These are phyloP conservation scores for Clavispora fructus DNA, from an alignment of 805 yeast genomes.

Conservation along the genomic window DNA sequence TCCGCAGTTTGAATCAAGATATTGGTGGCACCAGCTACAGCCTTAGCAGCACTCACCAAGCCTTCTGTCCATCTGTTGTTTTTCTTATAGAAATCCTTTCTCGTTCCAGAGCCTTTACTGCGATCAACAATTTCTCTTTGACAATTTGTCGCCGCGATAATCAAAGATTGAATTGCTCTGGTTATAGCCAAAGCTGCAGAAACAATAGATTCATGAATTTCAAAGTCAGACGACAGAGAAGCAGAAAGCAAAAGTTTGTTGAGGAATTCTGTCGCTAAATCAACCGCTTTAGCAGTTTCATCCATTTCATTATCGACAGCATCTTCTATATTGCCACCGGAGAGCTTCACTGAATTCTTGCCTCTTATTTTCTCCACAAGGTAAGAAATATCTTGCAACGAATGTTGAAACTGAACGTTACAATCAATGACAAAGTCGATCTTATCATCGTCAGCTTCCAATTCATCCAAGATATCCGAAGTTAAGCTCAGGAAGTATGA, in stretches of 20 bases:
- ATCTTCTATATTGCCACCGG: slow-evolving; percentile 55
- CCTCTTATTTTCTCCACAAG: slow-evolving; percentile 51
- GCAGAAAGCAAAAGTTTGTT: slow-evolving; percentile 49
- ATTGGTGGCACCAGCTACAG: slow-evolving; percentile 80
- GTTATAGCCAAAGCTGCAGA: slow-evolving; percentile 78
- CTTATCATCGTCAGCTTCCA: slow-evolving; percentile 55
- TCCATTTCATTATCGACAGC: slow-evolving; percentile 70
- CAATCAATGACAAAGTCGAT: slow-evolving; percentile 74
- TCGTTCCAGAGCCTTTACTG: slow-evolving; percentile 60
- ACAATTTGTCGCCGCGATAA: slow-evolving; percentile 71
- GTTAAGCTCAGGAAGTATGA: slow-evolving; percentile 55
- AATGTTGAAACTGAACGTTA: slow-evolving; percentile 68
- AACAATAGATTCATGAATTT: slow-evolving; percentile 71
- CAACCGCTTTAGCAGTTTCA: slow-evolving; percentile 66
- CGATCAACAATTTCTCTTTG: slow-evolving; percentile 75
- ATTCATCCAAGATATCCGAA: slow-evolving; percentile 45
- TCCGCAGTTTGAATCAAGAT: slow-evolving; percentile 82
- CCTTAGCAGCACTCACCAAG: slow-evolving; percentile 79
- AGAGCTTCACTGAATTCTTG: slow-evolving; percentile 22
- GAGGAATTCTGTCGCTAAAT: slow-evolving; percentile 58
- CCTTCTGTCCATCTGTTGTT: slow-evolving; percentile 94
- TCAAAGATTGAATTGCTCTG: slow-evolving; percentile 66
- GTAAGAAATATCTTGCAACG: slow-evolving; percentile 53
- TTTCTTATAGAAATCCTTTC: slow-evolving; percentile 76
- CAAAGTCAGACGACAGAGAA: slow-evolving; percentile 50